Evolutionary conservation across 805 yeast genomes (phyloP).

Genomic region (Suhomyces emberorum): DNA sequence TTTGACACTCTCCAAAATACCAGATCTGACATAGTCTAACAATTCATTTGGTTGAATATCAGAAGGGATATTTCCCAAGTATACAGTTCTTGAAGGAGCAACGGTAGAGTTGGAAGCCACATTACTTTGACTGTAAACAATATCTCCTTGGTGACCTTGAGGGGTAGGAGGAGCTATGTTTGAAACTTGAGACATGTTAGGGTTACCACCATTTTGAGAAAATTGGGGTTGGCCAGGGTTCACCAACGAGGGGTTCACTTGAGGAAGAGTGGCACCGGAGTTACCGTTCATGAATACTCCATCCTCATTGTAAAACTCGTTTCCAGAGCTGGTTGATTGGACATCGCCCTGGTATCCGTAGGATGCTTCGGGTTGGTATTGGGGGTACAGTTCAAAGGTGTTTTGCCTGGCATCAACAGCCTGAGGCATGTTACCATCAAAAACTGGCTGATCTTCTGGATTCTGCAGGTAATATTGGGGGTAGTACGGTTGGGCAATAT

Average conservation of each 20-base stretch:
- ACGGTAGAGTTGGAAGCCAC: constrained; percentile 13
- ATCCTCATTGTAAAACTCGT: constrained; percentile 19
- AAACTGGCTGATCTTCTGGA: constrained; percentile 5
- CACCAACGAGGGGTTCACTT: constrained; percentile 1
- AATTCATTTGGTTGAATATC: constrained; percentile 77
- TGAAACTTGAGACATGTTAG: constrained; percentile 2
- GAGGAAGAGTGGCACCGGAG: constrained; percentile 6
- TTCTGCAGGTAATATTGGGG: constrained; percentile 25
- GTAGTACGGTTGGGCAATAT: constrained; percentile 33
- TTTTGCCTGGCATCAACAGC: constrained; percentile 14
- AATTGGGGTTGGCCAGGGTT: constrained; percentile 6
- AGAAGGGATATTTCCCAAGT: constrained; percentile 84
- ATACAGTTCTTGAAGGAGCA: constrained; percentile 82
- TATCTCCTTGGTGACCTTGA: constrained; percentile 8
- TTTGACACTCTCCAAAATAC: constrained; percentile 76
- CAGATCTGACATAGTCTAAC: constrained; percentile 87
- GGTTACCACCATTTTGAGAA: neutral
- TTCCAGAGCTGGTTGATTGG: constrained; percentile 8
- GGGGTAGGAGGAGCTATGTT: neutral
- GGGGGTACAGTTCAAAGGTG: constrained; percentile 20
- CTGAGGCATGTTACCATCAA: constrained; percentile 8
- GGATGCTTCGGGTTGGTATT: constrained; percentile 16
- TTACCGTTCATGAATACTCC: constrained; percentile 14
- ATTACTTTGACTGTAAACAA: constrained; percentile 6
- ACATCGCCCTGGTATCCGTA: constrained; percentile 11